Evolutionary conservation across 2,329 filamentous ascomycete genomes (phyloP).

Genomic region (Chaetomium sp.): DNA sequence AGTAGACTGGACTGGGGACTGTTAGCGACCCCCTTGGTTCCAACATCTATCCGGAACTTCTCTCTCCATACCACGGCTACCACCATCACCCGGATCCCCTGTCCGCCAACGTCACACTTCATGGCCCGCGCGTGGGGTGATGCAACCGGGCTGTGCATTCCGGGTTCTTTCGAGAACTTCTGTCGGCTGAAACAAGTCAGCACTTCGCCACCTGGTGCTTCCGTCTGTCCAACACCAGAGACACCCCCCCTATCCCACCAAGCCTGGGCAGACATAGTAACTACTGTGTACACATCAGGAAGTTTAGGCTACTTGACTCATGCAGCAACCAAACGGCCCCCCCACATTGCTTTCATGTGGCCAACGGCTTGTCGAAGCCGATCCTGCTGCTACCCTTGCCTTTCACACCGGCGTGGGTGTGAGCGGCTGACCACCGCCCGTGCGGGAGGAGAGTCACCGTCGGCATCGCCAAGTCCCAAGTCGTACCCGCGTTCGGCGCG

Average conservation of each 20-base stretch:
- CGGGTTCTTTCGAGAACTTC: slow-evolving; percentile 11
- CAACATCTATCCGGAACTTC: too few species aligned
- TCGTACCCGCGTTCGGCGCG: slow-evolving; percentile 8
- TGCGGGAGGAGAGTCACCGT: slow-evolving; percentile 1
- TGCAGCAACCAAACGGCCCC: slow-evolving; percentile 7
- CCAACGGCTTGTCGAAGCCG: background rate
- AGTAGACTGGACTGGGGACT: too few species aligned
- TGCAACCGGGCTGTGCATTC: slow-evolving; percentile 2
- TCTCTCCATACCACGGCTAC: too few species aligned
- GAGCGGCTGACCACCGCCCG: slow-evolving; percentile 11
- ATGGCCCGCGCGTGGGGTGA: slow-evolving; percentile 3
- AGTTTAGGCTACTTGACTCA: background rate
- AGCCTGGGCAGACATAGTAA: too few species aligned
- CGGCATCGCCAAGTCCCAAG: slow-evolving; percentile 11
- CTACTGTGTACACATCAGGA: background rate
- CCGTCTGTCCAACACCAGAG: slow-evolving; percentile 7
- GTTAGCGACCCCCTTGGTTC: too few species aligned
- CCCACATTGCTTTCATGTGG: slow-evolving; percentile 5
- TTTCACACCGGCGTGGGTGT: slow-evolving; percentile 14
- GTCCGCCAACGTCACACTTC: background rate
- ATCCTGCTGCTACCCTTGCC: background rate
- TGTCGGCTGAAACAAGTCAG: background rate
- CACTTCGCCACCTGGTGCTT: slow-evolving; percentile 6
- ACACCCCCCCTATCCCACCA: background rate
- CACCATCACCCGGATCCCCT: background rate